Percentiles rank a stretch among this genome's conserved stretches.
phyloP scores from a whole-genome alignment of 805 yeast species.

The Myxozyma mucilagina region DNA sequence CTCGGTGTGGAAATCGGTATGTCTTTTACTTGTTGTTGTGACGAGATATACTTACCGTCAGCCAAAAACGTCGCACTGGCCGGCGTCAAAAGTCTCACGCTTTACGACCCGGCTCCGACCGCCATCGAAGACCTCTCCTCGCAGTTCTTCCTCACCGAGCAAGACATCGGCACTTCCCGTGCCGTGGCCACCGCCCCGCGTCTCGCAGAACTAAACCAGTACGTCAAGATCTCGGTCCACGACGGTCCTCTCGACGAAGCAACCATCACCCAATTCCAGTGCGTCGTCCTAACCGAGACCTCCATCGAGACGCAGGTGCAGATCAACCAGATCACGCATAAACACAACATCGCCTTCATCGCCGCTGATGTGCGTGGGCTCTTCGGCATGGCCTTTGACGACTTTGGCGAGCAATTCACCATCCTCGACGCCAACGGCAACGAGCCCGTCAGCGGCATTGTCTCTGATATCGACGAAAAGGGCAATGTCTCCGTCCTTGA shows the following conservation, averaged over 20 bases:
- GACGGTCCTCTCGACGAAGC: constrained; percentile 55
- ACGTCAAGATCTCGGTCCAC: constrained; percentile 80
- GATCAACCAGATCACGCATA: constrained; percentile 74
- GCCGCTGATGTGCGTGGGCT: constrained; percentile 82
- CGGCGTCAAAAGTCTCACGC: constrained; percentile 87
- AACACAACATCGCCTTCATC: constrained; percentile 72
- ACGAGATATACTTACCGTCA: not conserved
- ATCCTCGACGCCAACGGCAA: constrained; percentile 89
- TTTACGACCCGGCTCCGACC: constrained; percentile 78
- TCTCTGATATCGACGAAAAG: constrained; percentile 80
- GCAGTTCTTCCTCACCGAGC: constrained; percentile 71
- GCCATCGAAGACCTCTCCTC: constrained; percentile 73
- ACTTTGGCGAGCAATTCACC: constrained; percentile 78
- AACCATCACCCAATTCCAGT: constrained; percentile 63
- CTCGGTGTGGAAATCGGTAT: constrained; percentile 84
- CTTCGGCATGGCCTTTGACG: constrained; percentile 86
- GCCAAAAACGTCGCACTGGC: constrained; percentile 93
- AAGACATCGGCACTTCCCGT: constrained; percentile 75
- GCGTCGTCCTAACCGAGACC: constrained; percentile 77
- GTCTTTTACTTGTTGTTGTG: not conserved
- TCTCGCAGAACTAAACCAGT: constrained; percentile 80
- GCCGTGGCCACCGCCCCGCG: constrained; percentile 68
- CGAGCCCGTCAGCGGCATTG: constrained; percentile 83
- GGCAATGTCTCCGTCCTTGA: constrained; percentile 94
- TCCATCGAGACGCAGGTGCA: constrained; percentile 71